phyloP scores from a whole-genome alignment of 2,329 filamentous ascomycete genomes.

The Fusarium setosum region DNA sequence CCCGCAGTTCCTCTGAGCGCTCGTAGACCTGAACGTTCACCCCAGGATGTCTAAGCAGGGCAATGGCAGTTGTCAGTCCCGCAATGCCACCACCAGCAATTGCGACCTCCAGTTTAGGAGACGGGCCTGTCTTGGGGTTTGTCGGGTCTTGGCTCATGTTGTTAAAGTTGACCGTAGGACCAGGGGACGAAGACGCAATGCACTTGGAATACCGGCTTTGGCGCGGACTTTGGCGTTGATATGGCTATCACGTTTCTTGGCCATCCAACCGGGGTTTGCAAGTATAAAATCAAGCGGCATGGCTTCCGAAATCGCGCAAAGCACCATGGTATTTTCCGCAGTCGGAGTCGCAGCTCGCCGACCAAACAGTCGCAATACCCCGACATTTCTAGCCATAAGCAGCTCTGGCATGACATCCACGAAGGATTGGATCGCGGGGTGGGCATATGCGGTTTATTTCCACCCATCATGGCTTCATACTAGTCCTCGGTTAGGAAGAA shows the following conservation, averaged over 20 bases:
- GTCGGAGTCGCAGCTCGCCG: not conserved
- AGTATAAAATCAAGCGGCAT: not conserved
- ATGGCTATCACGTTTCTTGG: not conserved
- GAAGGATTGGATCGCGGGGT: not conserved
- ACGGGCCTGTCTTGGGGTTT: not conserved
- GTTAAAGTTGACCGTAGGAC: too few relatives aligned
- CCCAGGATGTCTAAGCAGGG: not conserved
- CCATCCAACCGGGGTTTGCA: not conserved
- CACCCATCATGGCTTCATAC: not conserved
- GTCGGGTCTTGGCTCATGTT: not conserved
- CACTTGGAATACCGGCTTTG: not conserved
- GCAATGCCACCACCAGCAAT: not conserved
- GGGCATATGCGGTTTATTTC: not conserved
- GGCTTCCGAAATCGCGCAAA: not conserved
- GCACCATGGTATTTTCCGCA: not conserved
- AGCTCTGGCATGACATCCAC: too few relatives aligned
- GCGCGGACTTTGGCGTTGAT: too few relatives aligned
- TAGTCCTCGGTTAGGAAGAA: not conserved
- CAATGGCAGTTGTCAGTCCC: not conserved
- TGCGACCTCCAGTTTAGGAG: not conserved
- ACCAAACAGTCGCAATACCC: not conserved
- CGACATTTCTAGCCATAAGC: not conserved
- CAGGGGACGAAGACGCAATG: not conserved
- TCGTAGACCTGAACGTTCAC: not conserved
- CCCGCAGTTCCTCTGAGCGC: not conserved